Evolutionary conservation across 305 asterid genomes (phyloP).

Genomic region (Petunia hybrid): DNA sequence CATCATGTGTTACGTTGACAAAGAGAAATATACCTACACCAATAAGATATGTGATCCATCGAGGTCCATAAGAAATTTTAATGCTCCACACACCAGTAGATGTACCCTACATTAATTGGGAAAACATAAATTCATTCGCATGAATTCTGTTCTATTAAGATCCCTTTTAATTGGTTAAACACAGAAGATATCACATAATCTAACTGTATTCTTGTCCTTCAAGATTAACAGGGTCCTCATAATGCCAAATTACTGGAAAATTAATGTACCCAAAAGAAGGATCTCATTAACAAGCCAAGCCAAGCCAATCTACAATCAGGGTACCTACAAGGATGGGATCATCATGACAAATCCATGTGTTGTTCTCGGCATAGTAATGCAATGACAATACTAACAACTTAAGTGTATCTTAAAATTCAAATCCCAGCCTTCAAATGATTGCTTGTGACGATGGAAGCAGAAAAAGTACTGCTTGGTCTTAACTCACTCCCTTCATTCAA

Average conservation of each 20-base stretch:
- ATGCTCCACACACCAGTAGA: constrained; percentile 51
- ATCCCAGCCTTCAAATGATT: constrained; percentile 11
- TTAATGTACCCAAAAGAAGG: constrained; percentile 4
- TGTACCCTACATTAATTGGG: constrained; percentile 55
- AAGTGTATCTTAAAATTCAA: not conserved
- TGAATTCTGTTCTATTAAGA: not conserved
- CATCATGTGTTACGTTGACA: constrained; percentile 1
- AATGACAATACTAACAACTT: not conserved
- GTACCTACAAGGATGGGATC: not conserved
- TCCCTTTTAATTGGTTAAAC: not conserved
- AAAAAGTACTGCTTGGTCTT: constrained; percentile 11
- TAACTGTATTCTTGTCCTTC: not conserved
- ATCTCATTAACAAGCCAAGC: constrained; percentile 13
- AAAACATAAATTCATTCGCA: not conserved
- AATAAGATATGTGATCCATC: constrained; percentile 67
- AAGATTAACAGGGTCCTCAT: not conserved
- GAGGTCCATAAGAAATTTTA: constrained; percentile 71
- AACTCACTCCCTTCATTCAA: constrained; percentile 2
- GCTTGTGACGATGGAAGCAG: constrained; percentile 12
- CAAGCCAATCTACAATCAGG: not conserved
- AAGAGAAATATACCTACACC: constrained; percentile 61
- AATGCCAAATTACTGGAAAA: constrained; percentile 18
- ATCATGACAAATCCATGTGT: constrained; percentile 17
- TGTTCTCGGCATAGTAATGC: not conserved
- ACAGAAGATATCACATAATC: not conserved